Base-by-base conservation (phyloP, 345 rosid genomes). In the Arabis hirsuta region DNA sequence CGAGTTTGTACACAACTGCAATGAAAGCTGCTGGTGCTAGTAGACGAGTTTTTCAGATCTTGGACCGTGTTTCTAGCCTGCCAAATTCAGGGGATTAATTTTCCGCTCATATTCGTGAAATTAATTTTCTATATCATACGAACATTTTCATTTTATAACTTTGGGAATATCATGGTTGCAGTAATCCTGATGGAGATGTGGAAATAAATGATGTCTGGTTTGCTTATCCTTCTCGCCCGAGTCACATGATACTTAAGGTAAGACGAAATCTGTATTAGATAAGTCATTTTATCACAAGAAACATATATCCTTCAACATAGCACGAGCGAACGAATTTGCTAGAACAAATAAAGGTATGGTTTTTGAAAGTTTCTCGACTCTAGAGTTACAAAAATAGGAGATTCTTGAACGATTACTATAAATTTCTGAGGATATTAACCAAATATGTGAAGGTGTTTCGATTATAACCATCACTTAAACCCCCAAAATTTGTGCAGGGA, bases 21-120 rank as follows among this genome's bases (percentile, higher is more conserved):
- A 94, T 91, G 97, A 94, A 94, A 87, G 98, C 98, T 71, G 97
- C 97, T 12, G 98, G 98, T 0, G 91, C 98, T 47, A 94, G 98
- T 63, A 82, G 95, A 84, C 81, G 98, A 44, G 93, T 91, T 38
- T 94, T 94, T 55, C 98, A 91, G 83, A 91, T 91, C 69, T 77
- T 94, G 59, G 96, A 91, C 80, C 97, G 95, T 38, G 84, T 82
- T 72, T 91, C 97, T 61, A 80, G 79, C 84, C 83, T 94, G 98
- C 74, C 88, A 46, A 84, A 63, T 73, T 82, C 97, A 4, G 98
- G 97, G 61, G 85, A n/a, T n/a, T n/a, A n/a, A n/a, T n/a, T 46
- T 54, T 69, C 71, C 54, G 62, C 55, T 55, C 71, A 13, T 64
- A 14, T 47, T 55, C 0, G 2, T 5, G 4, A n/a, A 9, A 11